phyloP scores from a whole-genome alignment of 1,284 basidiomycete species.

The Naganishia sp. region DNA sequence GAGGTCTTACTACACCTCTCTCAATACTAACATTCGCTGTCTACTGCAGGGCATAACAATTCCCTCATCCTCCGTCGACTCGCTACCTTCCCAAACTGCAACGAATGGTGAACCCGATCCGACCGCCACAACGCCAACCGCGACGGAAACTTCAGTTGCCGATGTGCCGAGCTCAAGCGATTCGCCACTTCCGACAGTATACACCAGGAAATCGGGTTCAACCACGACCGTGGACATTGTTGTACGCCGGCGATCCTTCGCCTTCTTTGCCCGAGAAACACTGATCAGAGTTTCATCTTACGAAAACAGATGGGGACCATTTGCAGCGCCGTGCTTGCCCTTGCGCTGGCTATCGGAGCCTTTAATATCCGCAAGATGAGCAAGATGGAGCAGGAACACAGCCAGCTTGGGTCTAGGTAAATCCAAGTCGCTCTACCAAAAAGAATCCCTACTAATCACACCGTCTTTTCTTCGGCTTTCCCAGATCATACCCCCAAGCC shows the following conservation, averaged over 20 bases:
- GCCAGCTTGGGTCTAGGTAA: slow-evolving; percentile 18
- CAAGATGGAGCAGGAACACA: slow-evolving; percentile 5
- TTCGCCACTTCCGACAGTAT: slow-evolving; percentile 1
- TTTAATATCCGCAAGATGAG: slow-evolving; percentile 5
- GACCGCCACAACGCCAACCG: neutral
- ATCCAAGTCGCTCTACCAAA: neutral
- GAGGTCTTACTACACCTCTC: no score
- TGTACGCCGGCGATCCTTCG: neutral
- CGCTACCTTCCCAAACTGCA: neutral
- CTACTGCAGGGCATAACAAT: neutral
- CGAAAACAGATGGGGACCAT: slow-evolving; percentile 14
- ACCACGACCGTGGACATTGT: slow-evolving; percentile 12
- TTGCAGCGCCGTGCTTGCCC: slow-evolving; percentile 5
- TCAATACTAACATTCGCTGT: neutral
- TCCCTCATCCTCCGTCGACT: neutral
- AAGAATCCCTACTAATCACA: neutral
- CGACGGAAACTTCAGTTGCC: neutral
- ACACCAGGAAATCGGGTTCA: neutral
- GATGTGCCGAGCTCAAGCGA: neutral
- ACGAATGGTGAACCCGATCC: neutral
- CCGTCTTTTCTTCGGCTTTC: neutral
- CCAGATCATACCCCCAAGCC: slow-evolving; percentile 4
- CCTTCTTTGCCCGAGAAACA: no score
- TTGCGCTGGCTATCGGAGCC: slow-evolving; percentile 12
- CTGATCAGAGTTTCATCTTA: neutral